These are phyloP conservation scores for Verticillium klebahnii DNA, from an alignment of 2,329 filamentous ascomycete species.

Conservation along the genomic window DNA sequence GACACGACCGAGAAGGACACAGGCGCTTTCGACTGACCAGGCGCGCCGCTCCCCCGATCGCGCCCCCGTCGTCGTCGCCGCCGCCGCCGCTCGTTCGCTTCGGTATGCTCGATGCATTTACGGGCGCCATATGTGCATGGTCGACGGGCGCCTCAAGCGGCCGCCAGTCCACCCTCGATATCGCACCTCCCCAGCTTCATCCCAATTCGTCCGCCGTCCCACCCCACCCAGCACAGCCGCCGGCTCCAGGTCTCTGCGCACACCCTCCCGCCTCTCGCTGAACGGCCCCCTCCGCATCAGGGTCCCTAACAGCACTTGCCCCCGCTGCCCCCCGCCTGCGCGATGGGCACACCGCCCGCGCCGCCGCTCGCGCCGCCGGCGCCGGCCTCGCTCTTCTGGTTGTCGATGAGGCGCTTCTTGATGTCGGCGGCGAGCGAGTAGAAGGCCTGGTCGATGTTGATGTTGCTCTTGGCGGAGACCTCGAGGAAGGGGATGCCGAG, in stretches of 20 bases:
- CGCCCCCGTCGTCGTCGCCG: not conserved
- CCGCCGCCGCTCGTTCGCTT: not conserved
- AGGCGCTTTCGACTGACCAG: not conserved
- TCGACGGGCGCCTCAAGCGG: not conserved
- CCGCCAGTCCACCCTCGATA: not conserved
- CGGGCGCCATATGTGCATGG: not conserved
- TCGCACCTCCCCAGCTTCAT: not conserved
- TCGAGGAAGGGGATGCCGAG: conserved; percentile 97
- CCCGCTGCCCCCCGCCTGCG: conserved; percentile 49
- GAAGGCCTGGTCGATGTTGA: conserved; percentile 99
- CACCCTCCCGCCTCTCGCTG: not conserved
- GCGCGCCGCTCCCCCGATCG: not conserved
- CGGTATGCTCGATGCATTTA: not conserved
- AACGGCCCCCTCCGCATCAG: too few relatives aligned
- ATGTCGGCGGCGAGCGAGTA: conserved; percentile 93
- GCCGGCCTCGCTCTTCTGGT: conserved; percentile 66
- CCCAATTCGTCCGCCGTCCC: not conserved
- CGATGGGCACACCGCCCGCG: conserved; percentile 48
- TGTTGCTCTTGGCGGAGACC: conserved; percentile 97
- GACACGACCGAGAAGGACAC: not conserved
- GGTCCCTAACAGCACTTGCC: conserved; percentile 71
- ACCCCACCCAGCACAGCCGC: too few relatives aligned
- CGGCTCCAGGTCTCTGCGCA: not conserved
- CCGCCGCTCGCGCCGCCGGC: conserved; percentile 26
- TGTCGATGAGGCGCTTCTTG: conserved; percentile 97